Evolutionary conservation across 352 stramenopile genomes (phyloP), one percentile per base, ranked within the genome.

Genomic region (Globisporangium solare): DNA sequence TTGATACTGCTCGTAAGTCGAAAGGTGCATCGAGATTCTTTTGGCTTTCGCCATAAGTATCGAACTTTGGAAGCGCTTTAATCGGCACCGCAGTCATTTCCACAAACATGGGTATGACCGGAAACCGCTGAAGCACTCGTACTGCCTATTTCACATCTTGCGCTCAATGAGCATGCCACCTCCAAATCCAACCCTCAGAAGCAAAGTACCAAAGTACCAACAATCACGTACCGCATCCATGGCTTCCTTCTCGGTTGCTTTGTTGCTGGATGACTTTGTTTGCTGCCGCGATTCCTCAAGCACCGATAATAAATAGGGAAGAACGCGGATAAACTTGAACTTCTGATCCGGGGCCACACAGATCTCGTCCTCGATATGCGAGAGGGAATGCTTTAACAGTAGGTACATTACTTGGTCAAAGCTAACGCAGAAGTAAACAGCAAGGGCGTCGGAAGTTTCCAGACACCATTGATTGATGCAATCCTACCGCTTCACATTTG

Each of bases 361-460:
- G 3, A 55, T 55, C 27, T 68, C 65, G 15, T 71, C 61, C 24
- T 86, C 76, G 12, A 87, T 56, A 45, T 79, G 68, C 7, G 39
- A 47, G 11, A 86, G 37, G 43, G 72, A 86, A 27, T 83, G 74
- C 35, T 72, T 76, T 6, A 89, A 37, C 15, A 89, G 56, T 45
- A 88, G 53, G 50, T 76, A 82, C 11, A 78, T 66, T 15, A 89
- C 76, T 47, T 86, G 74, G 17, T 83, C 72, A 35, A 83, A 88
- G 6, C 79, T 89, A 20, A 27, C n/a, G 3, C 39, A 52, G 14
- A 20, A 37, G 35, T 35, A 27, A 63, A 60, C 6, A 57, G 21
- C 15, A 56, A 43, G 22, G 7, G 10, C 5, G 5, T 35, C 27
- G 53, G 11, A 20, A 15, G 8, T 35, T 22, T 24, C n/a, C 45